phyloP scores from a whole-genome alignment of 2,329 filamentous ascomycete species.

The Knufia petricola region DNA sequence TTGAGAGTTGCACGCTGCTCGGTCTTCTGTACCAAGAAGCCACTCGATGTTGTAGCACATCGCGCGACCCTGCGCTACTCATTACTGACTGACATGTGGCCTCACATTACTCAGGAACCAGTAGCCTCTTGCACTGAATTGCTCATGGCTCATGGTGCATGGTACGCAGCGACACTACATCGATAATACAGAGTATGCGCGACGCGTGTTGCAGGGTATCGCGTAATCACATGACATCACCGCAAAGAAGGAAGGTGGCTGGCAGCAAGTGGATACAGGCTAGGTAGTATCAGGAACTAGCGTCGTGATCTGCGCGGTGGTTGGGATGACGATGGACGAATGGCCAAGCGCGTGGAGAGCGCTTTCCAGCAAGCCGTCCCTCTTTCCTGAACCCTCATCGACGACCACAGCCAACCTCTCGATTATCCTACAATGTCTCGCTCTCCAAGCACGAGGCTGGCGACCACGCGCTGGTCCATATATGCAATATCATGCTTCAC shows the following conservation, averaged over 20 bases:
- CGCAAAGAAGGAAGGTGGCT: not conserved
- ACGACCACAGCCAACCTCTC: not conserved
- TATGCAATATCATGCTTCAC: constrained; percentile 3
- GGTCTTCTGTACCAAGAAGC: too few species aligned
- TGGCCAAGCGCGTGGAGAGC: not conserved
- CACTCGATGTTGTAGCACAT: too few species aligned
- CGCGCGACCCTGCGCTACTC: too few species aligned
- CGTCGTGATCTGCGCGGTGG: not conserved
- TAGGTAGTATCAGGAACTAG: not conserved
- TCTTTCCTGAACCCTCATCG: not conserved
- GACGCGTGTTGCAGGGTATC: not conserved
- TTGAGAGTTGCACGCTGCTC: not conserved
- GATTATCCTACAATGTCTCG: not conserved
- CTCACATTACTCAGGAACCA: too few species aligned
- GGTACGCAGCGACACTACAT: too few species aligned
- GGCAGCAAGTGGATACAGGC: not conserved
- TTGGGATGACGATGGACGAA: not conserved
- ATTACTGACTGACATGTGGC: too few species aligned
- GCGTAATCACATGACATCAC: not conserved
- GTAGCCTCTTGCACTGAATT: too few species aligned
- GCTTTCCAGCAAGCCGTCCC: not conserved
- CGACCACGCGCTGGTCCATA: not conserved
- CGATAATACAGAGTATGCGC: too few species aligned
- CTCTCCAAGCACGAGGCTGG: constrained; percentile 5
- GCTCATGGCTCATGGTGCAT: too few species aligned